Evolutionary conservation across 257 asterid genomes (phyloP).

Genomic region (Avicennia marina): DNA sequence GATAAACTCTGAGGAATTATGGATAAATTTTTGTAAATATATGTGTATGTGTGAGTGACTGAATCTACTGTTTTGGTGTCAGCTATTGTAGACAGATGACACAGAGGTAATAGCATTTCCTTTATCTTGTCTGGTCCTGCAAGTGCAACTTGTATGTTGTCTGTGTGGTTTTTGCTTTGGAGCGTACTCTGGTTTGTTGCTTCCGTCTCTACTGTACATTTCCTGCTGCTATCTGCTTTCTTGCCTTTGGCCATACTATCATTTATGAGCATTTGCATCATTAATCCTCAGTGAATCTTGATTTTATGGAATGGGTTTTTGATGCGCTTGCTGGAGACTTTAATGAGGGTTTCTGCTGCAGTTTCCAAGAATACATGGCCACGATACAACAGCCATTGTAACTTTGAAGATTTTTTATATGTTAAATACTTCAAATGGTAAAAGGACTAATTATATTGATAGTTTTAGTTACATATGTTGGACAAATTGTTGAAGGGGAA

Average conservation of each 20-base stretch:
- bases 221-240: not conserved
- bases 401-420: not conserved
- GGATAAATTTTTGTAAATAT: not conserved
- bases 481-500: no score
- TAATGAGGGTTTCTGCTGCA: not conserved
- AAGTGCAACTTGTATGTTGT: conserved; percentile 1
- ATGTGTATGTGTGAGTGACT: not conserved
- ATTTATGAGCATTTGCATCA: no score
- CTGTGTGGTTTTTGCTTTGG: not conserved
- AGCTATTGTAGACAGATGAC: not conserved
- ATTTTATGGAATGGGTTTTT: not conserved
- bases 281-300: not conserved
- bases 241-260: no score
- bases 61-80: not conserved
- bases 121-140: not conserved
- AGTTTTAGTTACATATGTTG: no score
- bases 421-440: not conserved
- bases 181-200: no score
- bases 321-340: not conserved
- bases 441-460: not conserved
- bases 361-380: no score
- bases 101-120: conserved; percentile 9
- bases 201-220: not conserved
- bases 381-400: no score
- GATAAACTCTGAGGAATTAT: conserved; percentile 12